Evolutionary conservation across 805 yeast genomes (phyloP), one percentile per base, ranked within the genome.

Genomic region (Blastobotrys mokoenaii): DNA sequence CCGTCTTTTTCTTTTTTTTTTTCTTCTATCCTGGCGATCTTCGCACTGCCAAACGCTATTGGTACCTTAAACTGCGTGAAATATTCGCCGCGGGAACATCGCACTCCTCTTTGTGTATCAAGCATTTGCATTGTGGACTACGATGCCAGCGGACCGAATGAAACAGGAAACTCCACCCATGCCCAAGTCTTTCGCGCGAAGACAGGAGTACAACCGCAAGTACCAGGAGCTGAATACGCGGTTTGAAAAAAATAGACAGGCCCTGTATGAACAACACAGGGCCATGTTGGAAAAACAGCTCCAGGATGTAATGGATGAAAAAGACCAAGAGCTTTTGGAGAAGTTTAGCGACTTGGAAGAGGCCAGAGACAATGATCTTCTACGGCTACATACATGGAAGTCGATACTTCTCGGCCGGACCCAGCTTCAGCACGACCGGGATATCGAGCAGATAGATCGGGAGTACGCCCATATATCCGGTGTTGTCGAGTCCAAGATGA

Each of bases 331-430:
- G 27, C 49, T 44, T 41, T 20, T 45, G 30, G 46, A 48, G n/a
- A 29, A 35, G 32, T 22, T 47, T 34, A 33, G 29, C 17, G 56
- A 52, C 40, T 41, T 52, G 38, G 51, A 51, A 17, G 56, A 52
- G 40, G 14, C 18, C 22, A 44, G 56, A 14, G 56, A 52, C 34
- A 41, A 38, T 20, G 51, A 51, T 41, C 51, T 52, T n/a, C 46
- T 51, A 40, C 45, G 49, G 40, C 45, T 52, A 16, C 35, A 49
- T n/a, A 27, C 41, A 10, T 37, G 38, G 31, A 41, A 45, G 34
- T 32, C 46, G 38, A 47, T 44, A 25, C 38, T 43, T 11, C 14
- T 45, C n/a, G 49, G 36, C n/a, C 44, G 46, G 30, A 44, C 48
- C 6, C 33, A 38, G 32, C 20, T 11, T 9, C 44, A 41, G 22